These are phyloP conservation scores for Phaseolus coccineus DNA, from an alignment of 331 rosid genomes.

Conservation along the genomic window DNA sequence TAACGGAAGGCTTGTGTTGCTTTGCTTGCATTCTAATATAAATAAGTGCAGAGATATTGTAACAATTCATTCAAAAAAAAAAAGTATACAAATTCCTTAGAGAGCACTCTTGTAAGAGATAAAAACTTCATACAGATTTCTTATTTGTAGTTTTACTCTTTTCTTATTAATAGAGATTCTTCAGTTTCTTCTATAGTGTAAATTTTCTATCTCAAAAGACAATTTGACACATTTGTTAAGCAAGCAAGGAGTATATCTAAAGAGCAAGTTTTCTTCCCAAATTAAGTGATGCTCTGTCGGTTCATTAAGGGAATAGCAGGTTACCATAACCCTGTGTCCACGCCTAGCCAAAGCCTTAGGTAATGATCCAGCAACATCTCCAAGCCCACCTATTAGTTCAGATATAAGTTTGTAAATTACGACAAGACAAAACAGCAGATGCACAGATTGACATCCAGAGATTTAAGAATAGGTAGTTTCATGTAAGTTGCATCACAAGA, in stretches of 20 bases:
- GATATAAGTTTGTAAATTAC: conserved; percentile 42
- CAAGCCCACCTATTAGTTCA: conserved; percentile 87
- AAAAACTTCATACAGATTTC: no score
- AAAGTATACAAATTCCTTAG: no score
- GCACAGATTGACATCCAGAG: conserved; percentile 24
- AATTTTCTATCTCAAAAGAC: no score
- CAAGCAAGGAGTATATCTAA: conserved; percentile 26
- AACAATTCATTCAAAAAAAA: no score
- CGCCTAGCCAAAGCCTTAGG: conserved; percentile 99
- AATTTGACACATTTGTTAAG: not conserved
- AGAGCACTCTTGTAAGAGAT: not conserved
- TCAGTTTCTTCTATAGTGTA: no score
- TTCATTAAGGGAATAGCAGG: conserved; percentile 35
- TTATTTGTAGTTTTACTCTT: no score
- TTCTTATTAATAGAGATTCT: no score
- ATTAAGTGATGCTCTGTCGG: conserved; percentile 23
- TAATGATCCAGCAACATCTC: conserved; percentile 95
- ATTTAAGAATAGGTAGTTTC: conserved; percentile 15
- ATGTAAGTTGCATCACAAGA: conserved; percentile 13
- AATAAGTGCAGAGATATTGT: no score
- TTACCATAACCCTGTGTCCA: conserved; percentile 98
- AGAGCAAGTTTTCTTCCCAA: conserved; percentile 14
- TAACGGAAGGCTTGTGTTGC: no score
- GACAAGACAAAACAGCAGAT: conserved; percentile 23
- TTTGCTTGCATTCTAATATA: no score